Conservation (phyloP, 345 rosid genomes). For the Raphanus raphanistrum region DNA sequence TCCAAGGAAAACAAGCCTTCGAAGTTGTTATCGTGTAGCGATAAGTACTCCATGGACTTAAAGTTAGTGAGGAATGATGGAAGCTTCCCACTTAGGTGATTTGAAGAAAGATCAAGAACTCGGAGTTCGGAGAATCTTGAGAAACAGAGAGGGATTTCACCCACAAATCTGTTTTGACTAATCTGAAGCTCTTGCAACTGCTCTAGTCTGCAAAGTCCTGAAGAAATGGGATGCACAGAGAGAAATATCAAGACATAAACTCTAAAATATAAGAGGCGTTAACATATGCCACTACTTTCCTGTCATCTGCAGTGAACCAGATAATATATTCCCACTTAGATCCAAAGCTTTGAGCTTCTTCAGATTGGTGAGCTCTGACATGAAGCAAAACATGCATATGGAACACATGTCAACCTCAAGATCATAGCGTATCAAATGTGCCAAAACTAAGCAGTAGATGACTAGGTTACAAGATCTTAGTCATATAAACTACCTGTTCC, state of each 20-base stretch:
- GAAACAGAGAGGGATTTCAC: slow-evolving; percentile 22
- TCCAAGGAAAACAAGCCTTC: slow-evolving; percentile 19
- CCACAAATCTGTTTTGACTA: slow-evolving; percentile 15
- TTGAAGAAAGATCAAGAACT: slow-evolving; percentile 29
- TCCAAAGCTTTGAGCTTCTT: slow-evolving; percentile 23
- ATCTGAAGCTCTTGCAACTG: slow-evolving; percentile 19
- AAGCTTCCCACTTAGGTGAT: slow-evolving; percentile 24
- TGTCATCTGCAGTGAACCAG: slow-evolving; percentile 14
- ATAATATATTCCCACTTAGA: slow-evolving; percentile 15
- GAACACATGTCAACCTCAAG: neutral
- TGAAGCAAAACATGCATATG: neutral
- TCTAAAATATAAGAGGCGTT: neutral
- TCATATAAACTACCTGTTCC: slow-evolving; percentile 4
- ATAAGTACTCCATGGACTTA: slow-evolving; percentile 15
- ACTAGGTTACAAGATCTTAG: neutral
- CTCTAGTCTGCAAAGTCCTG: slow-evolving; percentile 11
- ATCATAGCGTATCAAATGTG: neutral
- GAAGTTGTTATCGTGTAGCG: slow-evolving; percentile 10
- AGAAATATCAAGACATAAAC: neutral
- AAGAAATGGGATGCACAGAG: neutral
- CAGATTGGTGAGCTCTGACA: slow-evolving; percentile 22
- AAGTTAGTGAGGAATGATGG: slow-evolving; percentile 14
- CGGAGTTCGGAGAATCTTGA: slow-evolving; percentile 8
- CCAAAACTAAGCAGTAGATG: neutral
- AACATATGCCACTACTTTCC: slow-evolving; percentile 3